Conservation (phyloP, 192 early-diverging fungal genomes). For the Entomortierella chlamydospora region DNA sequence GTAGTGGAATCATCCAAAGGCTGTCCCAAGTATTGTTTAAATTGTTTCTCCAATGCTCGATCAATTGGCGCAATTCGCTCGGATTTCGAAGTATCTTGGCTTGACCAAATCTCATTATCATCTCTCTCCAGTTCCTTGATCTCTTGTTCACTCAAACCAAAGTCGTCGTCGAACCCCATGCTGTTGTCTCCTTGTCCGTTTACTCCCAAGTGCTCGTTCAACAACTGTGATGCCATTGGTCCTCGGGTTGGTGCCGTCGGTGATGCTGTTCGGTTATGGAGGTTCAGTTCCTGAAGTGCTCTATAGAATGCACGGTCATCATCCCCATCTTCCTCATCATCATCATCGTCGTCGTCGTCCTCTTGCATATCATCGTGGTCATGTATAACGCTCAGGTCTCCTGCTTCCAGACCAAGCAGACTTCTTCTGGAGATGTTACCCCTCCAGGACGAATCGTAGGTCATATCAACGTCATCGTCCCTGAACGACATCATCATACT, state of each 20-base stretch:
- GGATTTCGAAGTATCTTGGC: conserved; percentile 13
- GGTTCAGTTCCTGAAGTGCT: conserved; percentile 32
- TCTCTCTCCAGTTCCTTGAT: conserved; percentile 19
- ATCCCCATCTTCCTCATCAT: conserved; percentile 42
- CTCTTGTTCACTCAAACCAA: conserved; percentile 18
- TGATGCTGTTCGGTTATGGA: conserved; percentile 21
- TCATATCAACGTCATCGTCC: conserved; percentile 46
- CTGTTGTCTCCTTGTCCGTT: not conserved
- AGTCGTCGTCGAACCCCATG: conserved; percentile 31
- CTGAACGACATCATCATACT: conserved; percentile 54
- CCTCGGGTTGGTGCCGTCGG: conserved; percentile 6
- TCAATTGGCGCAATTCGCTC: conserved; percentile 1
- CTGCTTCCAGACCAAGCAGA: conserved; percentile 4
- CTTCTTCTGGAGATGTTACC: conserved; percentile 10
- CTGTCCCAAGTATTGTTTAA: conserved; percentile 22
- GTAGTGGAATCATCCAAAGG: conserved; percentile 1
- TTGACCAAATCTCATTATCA: conserved; percentile 38
- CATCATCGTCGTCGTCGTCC: conserved; percentile 19
- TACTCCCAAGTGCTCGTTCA: not conserved
- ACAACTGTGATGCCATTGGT: not conserved
- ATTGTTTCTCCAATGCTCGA: conserved; percentile 22
- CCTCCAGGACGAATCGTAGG: conserved; percentile 22
- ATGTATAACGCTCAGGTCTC: conserved; percentile 4
- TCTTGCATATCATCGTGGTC: not conserved
- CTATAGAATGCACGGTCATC: conserved; percentile 40